phyloP scores from a whole-genome alignment of 2,329 filamentous ascomycete species.

The Colletotrichum filicis region DNA sequence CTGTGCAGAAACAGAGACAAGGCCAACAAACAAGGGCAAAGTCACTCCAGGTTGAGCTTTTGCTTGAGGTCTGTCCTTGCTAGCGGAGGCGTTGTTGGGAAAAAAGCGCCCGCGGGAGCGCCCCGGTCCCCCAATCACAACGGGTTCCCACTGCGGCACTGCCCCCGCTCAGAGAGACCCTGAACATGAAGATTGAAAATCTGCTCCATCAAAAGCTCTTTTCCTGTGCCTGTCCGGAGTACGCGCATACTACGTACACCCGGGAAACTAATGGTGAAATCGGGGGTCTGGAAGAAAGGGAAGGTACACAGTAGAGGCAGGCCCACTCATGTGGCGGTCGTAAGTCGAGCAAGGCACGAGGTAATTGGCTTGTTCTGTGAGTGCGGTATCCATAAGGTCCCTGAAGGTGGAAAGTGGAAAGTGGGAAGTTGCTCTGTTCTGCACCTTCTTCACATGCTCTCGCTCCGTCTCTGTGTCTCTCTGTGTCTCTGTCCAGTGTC shows the following conservation, averaged over 20 bases:
- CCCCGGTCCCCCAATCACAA: neutral
- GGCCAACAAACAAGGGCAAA: slow-evolving; percentile 8
- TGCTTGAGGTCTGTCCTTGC: neutral
- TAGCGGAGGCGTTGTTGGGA: neutral
- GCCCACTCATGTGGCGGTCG: neutral
- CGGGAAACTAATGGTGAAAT: neutral
- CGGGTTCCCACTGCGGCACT: neutral
- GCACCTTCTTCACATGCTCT: slow-evolving; percentile 33
- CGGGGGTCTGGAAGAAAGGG: neutral
- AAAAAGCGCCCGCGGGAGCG: neutral
- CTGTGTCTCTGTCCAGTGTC: neutral
- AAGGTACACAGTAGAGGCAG: neutral
- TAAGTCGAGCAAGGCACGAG: neutral
- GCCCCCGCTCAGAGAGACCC: neutral
- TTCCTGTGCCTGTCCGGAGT: neutral
- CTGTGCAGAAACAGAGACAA: neutral
- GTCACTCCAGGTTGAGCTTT: neutral
- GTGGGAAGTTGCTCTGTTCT: neutral
- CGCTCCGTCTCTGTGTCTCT: neutral
- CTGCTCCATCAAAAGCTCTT: neutral
- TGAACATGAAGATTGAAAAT: neutral
- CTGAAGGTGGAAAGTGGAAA: neutral
- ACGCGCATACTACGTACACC: neutral
- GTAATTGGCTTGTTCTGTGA: neutral
- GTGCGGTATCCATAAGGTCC: neutral